Evolutionary conservation across 169 alveolate genomes (phyloP), one percentile per base, ranked within the genome.

Genomic region (Plasmodium inui): DNA sequence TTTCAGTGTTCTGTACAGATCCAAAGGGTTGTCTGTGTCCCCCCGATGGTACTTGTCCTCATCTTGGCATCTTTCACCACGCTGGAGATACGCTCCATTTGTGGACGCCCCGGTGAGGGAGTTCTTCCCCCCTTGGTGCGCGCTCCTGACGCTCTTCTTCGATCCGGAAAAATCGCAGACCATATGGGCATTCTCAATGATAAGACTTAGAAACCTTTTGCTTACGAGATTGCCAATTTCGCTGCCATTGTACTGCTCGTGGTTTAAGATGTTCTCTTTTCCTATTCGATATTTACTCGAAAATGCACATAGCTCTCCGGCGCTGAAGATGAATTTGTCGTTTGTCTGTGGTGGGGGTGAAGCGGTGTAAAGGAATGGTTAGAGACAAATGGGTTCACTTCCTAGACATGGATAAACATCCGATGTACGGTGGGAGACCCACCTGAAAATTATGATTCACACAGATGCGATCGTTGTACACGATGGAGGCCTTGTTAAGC

Each of bases 361-460:
- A 28, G 26, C 4, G 57, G 37, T 30, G 9, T 5, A 83, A 73
- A 46, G 17, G 0, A 22, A 28, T 28, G 26, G 70, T 12, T 44
- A 12, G 1, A 50, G 61, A 50, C 57, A 46, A 4, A 26, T 17
- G 17, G 22, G 9, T 17, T 2, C 8, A 50, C 61, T 32, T 32
- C 1, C 39, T 32, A 12, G 17, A 17, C 7, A 14, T 26, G 19
- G 19, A 46, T 80, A 2, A 1, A 5, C 10, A 26, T 26, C 76
- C 22, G n/a, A 4, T 26, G 0, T 10, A 19, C 37, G 0, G 39
- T 22, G 76, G 10, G 76, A 3, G 61, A 44, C 74, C 14, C 8
- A 85, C 93, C 80, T 86, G 93, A 39, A 86, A 86, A 32, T 86
- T 74, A n/a, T 86, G 86, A 28, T 86, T 86, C 46, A 86, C 86